phyloP scores from a whole-genome alignment of 1,284 basidiomycete genomes.

The Cryptococcus sp. region DNA sequence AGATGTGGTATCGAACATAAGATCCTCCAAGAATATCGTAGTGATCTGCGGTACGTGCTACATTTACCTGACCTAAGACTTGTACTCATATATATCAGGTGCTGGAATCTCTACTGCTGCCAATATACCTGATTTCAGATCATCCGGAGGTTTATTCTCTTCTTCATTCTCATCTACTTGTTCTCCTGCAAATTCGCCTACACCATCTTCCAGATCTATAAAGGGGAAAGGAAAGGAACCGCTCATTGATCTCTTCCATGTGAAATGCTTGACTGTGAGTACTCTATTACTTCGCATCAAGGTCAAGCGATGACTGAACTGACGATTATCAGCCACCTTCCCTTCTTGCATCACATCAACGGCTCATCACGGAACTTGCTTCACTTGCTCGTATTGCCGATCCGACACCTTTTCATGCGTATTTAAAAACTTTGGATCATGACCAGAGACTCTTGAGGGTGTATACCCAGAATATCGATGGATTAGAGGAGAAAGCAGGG shows the following conservation, averaged over 20 bases:
- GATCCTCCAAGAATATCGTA: slow-evolving; percentile 66
- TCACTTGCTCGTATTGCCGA: slow-evolving; percentile 65
- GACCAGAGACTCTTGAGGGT: slow-evolving; percentile 75
- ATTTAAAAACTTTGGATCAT: slow-evolving; percentile 70
- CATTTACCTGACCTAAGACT: neutral
- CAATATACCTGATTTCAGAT: slow-evolving; percentile 90
- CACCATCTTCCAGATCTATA: too few relatives aligned
- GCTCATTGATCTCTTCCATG: slow-evolving; percentile 84
- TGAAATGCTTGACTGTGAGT: slow-evolving; percentile 79
- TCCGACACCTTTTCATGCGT: slow-evolving; percentile 77
- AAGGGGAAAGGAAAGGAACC: slow-evolving; percentile 56
- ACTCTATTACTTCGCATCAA: neutral
- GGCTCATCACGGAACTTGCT: slow-evolving; percentile 75
- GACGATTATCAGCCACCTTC: neutral
- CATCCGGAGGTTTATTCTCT: slow-evolving; percentile 74
- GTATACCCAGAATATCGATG: slow-evolving; percentile 94
- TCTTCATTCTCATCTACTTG: too few relatives aligned
- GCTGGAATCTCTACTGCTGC: slow-evolving; percentile 88
- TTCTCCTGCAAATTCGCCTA: too few relatives aligned
- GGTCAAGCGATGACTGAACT: neutral
- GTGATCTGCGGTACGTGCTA: slow-evolving; percentile 69
- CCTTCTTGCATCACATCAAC: slow-evolving; percentile 64
- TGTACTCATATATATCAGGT: slow-evolving; percentile 52
- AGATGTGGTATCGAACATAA: neutral
- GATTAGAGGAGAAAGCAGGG: slow-evolving; percentile 77